A percentile compares a stretch with the other conserved stretches of the same genome.
phyloP scores from a whole-genome alignment of 108 stramenopile genomes.

The Fragilaria crotonensis region DNA sequence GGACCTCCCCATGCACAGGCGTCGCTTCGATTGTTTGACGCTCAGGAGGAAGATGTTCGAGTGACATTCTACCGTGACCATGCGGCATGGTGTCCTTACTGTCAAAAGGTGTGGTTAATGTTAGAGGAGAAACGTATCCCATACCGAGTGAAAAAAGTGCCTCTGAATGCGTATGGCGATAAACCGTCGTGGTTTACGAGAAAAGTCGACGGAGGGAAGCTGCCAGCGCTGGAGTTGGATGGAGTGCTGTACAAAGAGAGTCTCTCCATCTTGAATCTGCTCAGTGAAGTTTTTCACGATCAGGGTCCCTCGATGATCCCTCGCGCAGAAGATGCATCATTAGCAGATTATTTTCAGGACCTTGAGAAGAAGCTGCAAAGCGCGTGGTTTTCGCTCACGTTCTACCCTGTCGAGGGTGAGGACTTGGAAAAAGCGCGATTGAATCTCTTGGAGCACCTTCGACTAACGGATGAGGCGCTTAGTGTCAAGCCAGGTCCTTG shows the following conservation, averaged over 20 bases:
- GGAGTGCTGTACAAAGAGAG: slow-evolving; percentile 38
- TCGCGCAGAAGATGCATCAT: not conserved
- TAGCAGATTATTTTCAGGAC: not conserved
- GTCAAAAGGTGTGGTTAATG: slow-evolving; percentile 58
- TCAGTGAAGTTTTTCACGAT: slow-evolving; percentile 34
- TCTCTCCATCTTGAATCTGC: slow-evolving; percentile 39
- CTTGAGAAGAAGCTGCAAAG: not conserved
- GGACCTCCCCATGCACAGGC: slow-evolving; percentile 1
- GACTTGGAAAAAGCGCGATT: slow-evolving; percentile 18
- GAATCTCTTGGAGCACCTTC: slow-evolving; percentile 51
- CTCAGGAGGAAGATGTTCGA: slow-evolving; percentile 36
- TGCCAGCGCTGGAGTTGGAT: slow-evolving; percentile 48
- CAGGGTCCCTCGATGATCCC: slow-evolving; percentile 8
- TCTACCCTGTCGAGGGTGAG: slow-evolving; percentile 10
- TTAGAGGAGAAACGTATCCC: slow-evolving; percentile 68
- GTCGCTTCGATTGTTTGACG: slow-evolving; percentile 13
- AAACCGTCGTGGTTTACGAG: slow-evolving; percentile 36
- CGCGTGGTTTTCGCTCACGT: not conserved
- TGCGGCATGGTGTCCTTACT: slow-evolving; percentile 69
- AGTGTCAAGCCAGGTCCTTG: slow-evolving; percentile 30
- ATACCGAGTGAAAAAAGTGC: slow-evolving; percentile 61
- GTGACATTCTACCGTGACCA: slow-evolving; percentile 52
- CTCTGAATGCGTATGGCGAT: slow-evolving; percentile 63
- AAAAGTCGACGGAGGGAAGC: slow-evolving; percentile 30
- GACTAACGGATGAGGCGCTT: slow-evolving; percentile 49